Evolutionary conservation across 352 stramenopile genomes (phyloP), one percentile per base, ranked within the genome.

Genomic region (Pilasporangium apinafurcum): DNA sequence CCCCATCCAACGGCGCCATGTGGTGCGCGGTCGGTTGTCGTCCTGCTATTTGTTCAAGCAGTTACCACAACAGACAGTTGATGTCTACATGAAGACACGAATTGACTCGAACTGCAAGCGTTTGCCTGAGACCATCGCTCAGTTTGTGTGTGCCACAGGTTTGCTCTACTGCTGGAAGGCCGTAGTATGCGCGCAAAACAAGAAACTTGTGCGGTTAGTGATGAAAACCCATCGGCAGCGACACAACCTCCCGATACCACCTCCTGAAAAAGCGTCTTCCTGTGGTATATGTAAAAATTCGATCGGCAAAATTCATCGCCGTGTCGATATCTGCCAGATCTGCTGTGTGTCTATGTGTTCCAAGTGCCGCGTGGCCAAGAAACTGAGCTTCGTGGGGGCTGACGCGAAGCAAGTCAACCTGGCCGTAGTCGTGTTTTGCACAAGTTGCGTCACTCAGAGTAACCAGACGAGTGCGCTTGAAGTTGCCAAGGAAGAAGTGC

Each of bases 11-110:
- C 57, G 44, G 1, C 40, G 58, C 24, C 44, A 44, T 20, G 63
- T 82, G 33, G 34, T 79, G 32, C 67, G 73, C 2, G 62, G 59
- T n/a, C 65, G 73, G 20, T 56, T 79, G 36, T 81, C 65, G 7
- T 56, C 63, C 21, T 72, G 59, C 32, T 55, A 59, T 3, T 32
- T 81, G 25, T 81, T 68, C 43, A 51, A 52, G 4, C 56, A 77
- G 31, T 58, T 61, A 21, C 42, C 46, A 1, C 32, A 60, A 0
- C 41, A 38, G 1, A 62, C 38, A 0, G 65, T 83, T 4, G 70
- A 83, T 17, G 71, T 71, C 31, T 80, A 73, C 32, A 59, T 74
- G 35, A 62, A 58, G 14, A 62, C 55, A 14, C 65, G 59, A 28
- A 62, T 78, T 25, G 65, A 80, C 48, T 31, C 59, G 34, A 22